phyloP scores from a whole-genome alignment of 768 basidiomycete genomes.

The Amanita pallidorosea region DNA sequence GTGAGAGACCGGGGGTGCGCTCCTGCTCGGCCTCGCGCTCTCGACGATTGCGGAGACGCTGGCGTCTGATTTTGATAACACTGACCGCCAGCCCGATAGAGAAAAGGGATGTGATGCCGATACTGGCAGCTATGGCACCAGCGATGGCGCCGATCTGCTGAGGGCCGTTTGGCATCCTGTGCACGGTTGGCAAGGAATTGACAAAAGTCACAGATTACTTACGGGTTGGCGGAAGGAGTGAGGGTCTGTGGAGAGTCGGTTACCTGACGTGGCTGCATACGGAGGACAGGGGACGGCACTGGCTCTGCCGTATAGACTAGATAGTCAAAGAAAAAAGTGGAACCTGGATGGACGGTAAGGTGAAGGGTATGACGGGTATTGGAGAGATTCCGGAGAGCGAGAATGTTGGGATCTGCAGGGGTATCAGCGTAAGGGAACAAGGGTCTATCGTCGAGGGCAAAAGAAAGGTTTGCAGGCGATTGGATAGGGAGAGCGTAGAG shows the following conservation, averaged over 20 bases:
- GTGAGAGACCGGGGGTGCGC: background rate
- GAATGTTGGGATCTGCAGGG: slow-evolving; percentile 18
- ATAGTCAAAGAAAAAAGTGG: slow-evolving; percentile 39
- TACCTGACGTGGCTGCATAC: background rate
- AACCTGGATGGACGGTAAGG: slow-evolving; percentile 32
- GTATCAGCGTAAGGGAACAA: slow-evolving; percentile 7
- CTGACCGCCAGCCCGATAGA: slow-evolving; percentile 38
- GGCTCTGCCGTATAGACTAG: slow-evolving; percentile 24
- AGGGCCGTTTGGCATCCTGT: background rate
- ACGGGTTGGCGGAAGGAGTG: slow-evolving; percentile 13
- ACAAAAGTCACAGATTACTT: slow-evolving; percentile 23
- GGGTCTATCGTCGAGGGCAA: slow-evolving; percentile 25
- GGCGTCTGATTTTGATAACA: slow-evolving; percentile 36
- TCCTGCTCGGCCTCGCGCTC: slow-evolving; percentile 7
- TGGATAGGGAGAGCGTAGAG: slow-evolving; percentile 31
- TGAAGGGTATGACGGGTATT: slow-evolving; percentile 29
- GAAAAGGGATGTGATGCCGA: slow-evolving; percentile 38
- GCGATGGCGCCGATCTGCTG: slow-evolving; percentile 18
- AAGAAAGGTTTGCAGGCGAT: slow-evolving; percentile 28
- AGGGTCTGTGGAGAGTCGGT: background rate
- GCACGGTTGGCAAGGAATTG: slow-evolving; percentile 9
- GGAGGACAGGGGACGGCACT: background rate
- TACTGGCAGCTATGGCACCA: slow-evolving; percentile 39
- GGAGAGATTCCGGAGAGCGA: slow-evolving; percentile 22
- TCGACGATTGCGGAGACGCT: slow-evolving; percentile 10